Percentiles rank a stretch among this genome's conserved stretches.
phyloP scores from a whole-genome alignment of 345 rosid species.

The Salix caprea region DNA sequence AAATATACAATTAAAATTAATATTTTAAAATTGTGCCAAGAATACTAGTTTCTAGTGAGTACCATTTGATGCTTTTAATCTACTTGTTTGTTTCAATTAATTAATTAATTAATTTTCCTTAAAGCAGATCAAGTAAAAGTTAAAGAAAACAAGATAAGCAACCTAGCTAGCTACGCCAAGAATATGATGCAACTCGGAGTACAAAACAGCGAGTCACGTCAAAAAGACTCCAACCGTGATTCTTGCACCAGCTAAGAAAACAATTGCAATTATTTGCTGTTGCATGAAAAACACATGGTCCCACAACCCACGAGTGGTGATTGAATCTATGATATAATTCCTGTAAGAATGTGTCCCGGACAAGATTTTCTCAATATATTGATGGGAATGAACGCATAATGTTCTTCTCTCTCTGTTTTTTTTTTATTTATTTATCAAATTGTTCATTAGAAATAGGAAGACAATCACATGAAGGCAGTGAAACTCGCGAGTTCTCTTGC shows the following conservation, averaged over 20 bases:
- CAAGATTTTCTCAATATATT: constrained; percentile 14
- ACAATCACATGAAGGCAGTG: not conserved
- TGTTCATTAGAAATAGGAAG: not conserved
- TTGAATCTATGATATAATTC: constrained; percentile 9
- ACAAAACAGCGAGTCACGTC: not conserved
- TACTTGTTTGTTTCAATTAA: not conserved
- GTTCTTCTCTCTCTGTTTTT: not conserved
- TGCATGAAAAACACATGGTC: constrained; percentile 13
- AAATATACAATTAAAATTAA: too few relatives aligned
- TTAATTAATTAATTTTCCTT: not conserved
- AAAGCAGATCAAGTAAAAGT: not conserved
- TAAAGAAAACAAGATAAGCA: not conserved
- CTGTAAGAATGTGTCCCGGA: constrained; percentile 4
- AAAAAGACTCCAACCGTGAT: not conserved
- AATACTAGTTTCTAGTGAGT: too few relatives aligned
- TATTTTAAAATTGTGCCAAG: too few relatives aligned
- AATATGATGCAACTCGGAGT: not conserved
- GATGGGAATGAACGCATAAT: not conserved
- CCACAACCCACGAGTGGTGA: constrained; percentile 20
- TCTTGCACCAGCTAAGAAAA: not conserved
- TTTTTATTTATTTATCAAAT: not conserved
- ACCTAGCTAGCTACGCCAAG: not conserved
- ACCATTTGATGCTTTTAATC: not conserved
- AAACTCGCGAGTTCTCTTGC: not conserved
- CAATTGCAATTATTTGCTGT: not conserved